Base-by-base conservation (phyloP, 139 green algal species). In the Zygnema cylindricum region DNA sequence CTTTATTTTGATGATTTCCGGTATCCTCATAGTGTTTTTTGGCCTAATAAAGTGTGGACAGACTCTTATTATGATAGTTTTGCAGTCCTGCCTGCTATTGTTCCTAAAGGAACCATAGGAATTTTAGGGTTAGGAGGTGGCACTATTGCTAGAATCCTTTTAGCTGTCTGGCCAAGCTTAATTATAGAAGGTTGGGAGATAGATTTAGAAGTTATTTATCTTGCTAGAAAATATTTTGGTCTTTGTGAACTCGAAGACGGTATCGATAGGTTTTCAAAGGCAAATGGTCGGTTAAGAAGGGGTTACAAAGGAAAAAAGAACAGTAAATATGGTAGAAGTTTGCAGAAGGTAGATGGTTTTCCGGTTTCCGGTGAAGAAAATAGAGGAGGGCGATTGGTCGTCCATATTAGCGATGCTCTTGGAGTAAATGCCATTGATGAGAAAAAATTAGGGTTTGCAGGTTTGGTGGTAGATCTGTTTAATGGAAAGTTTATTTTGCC, bases 101-200 rank as follows among this genome's bases (percentile, higher is more conserved):
- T 16, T 25, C 71, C 71, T 3, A 43, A 79, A 43, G 71, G 71
- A 79, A 25, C 71, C 7, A 43, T 79, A 79, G 77, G 32, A 39
- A 84, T 84, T 38, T 63, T 84, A 57, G 77, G 77, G 16, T 7
- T 84, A 23, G 77, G 32, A 39, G 77, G 41, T 7, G 77, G 77
- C 77, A 84, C 77, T 54, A 55, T 41, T 54, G 77, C 77, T n/a
- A 57, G 38, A 35, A 7, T 84, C n/a, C 25, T 84, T 21, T 33
- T 84, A 21, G 41, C 49, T 63, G 16, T 63, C 32, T 84, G 77
- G 77, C 16, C 16, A 7, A 7, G 38, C 2, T 33, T 84, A 21
- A 32, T 54, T 35, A 7, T 84, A 55, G 77, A 84, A 55, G 77
- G 77, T 3, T 84, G 77, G 77, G 77, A 84, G 77, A 84, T 84